Evolutionary conservation across 768 basidiomycete species (phyloP).

Genomic region (Inosperma sp.): DNA sequence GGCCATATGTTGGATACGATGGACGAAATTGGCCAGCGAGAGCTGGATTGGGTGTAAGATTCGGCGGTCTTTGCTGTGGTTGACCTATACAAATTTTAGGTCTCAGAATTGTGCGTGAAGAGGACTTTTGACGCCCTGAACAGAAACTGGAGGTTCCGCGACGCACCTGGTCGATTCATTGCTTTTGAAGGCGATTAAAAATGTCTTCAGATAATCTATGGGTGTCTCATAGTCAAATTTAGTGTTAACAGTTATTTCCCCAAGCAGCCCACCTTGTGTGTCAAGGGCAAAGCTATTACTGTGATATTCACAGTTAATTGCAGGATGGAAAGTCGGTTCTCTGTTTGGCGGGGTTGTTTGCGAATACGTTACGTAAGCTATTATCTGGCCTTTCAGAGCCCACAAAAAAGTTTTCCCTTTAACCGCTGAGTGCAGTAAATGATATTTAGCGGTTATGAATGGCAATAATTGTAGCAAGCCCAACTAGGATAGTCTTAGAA

Average conservation of each 20-base stretch:
- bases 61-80: slow-evolving; percentile 78
- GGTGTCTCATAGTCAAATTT: slow-evolving; percentile 11
- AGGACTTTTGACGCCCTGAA: slow-evolving; percentile 6
- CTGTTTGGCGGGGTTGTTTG: slow-evolving; percentile 44
- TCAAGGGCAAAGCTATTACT: slow-evolving; percentile 21
- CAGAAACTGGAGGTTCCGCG: slow-evolving; percentile 5
- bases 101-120: slow-evolving; percentile 8
- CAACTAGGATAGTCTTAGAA: too few relatives aligned
- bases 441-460: too few relatives aligned
- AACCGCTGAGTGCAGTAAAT: too few relatives aligned
- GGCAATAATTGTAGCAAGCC: too few relatives aligned
- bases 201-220: slow-evolving; percentile 25
- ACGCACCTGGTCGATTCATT: slow-evolving; percentile 63
- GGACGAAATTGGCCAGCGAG: slow-evolving; percentile 63
- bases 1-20: slow-evolving; percentile 48
- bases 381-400: neutral
- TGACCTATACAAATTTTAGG: slow-evolving; percentile 47
- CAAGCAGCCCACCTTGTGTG: slow-evolving; percentile 19
- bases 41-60: slow-evolving; percentile 59
- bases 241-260: neutral
- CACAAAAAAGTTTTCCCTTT: too few relatives aligned
- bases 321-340: slow-evolving; percentile 26
- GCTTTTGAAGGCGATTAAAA: slow-evolving; percentile 29
- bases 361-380: slow-evolving; percentile 9
- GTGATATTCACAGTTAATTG: slow-evolving; percentile 30